Evolutionary conservation across 371 early-diverging fungal genomes (phyloP), one percentile per base, ranked within the genome.

Genomic region (Mortierella sp.): DNA sequence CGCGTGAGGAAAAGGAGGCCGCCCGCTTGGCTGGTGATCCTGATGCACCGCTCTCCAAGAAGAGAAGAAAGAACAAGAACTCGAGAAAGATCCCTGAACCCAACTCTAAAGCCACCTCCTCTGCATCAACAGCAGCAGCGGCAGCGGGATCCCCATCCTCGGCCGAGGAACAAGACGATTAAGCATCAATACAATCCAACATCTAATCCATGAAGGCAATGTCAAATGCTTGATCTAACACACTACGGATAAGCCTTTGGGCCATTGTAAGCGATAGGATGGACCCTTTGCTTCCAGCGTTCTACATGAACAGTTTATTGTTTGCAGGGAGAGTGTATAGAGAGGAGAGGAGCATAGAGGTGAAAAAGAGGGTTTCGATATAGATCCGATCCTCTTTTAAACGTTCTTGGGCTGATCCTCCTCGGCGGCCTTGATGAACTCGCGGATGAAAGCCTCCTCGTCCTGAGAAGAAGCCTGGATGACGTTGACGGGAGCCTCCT

Each of bases 401-500:
- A 76, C 77, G 63, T 76, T 76, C 65, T 76, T 67, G 69, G 67
- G 47, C 50, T 58, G 47, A 12, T 69, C 77, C 65, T 69, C 70
- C 69, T 73, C 73, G 9, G 73, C 73, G 61, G 79, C 79, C 58
- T 60, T 67, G 62, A 79, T 63, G 68, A 73, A 79, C 69, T 79
- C 73, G 57, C 73, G 68, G 66, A 79, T 79, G 63, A 79, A 72
- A 24, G 67, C 72, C 62, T 72, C 79, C 79, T 79, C 79, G 50
- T 79, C 79, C 69, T 65, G 60, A 56, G 79, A 72, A 43, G 73
- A 47, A 50, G 72, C 79, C 29, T 50, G 61, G 62, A 76, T 69
- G 65, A 43, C 60, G 52, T 63, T 58, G 57, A 45, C 61, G 25
- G 65, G 61, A 19, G 65, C 66, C 44, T 59, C 61, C 68, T 68